A percentile compares a stretch with the other conserved stretches of the same genome.
phyloP scores from a whole-genome alignment of 805 yeast species.

The Yarrowia divulgata region DNA sequence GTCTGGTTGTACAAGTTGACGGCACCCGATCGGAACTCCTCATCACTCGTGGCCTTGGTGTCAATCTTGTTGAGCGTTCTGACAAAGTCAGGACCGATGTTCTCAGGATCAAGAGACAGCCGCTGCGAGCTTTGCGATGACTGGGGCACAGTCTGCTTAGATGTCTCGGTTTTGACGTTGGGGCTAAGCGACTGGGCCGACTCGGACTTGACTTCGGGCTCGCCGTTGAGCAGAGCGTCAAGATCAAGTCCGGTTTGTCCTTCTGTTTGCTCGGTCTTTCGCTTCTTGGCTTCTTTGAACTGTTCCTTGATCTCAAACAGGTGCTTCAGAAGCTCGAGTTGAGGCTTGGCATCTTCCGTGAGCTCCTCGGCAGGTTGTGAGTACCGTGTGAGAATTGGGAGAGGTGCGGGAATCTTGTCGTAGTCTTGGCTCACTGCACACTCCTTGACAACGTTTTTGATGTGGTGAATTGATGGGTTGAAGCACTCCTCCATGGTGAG shows the following conservation, averaged over 20 bases:
- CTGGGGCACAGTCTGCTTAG: not conserved
- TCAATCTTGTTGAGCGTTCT: constrained; percentile 34
- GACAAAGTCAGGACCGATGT: constrained; percentile 31
- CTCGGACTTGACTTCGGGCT: constrained; percentile 2
- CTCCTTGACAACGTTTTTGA: constrained; percentile 44
- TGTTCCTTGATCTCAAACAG: constrained; percentile 43
- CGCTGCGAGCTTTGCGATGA: constrained; percentile 16
- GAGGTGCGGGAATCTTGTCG: constrained; percentile 48
- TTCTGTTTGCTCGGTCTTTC: constrained; percentile 4
- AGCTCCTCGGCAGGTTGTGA: constrained; percentile 44
- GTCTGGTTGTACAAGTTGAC: constrained; percentile 8
- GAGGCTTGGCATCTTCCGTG: constrained; percentile 40
- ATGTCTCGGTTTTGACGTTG: not conserved
- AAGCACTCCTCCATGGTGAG: constrained; percentile 47
- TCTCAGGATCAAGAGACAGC: constrained; percentile 26
- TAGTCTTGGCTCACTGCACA: constrained; percentile 51
- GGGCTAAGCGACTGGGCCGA: not conserved
- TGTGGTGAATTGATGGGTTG: constrained; percentile 46
- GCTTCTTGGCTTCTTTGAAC: constrained; percentile 35
- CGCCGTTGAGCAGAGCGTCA: constrained; percentile 42
- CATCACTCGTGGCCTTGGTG: constrained; percentile 18
- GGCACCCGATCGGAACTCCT: constrained; percentile 26
- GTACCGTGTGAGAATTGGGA: constrained; percentile 45
- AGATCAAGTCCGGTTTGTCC: constrained; percentile 42
- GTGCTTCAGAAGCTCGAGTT: constrained; percentile 40